Conservation (phyloP, 306 rosid genomes). For the Heteromeles arbutifolia region DNA sequence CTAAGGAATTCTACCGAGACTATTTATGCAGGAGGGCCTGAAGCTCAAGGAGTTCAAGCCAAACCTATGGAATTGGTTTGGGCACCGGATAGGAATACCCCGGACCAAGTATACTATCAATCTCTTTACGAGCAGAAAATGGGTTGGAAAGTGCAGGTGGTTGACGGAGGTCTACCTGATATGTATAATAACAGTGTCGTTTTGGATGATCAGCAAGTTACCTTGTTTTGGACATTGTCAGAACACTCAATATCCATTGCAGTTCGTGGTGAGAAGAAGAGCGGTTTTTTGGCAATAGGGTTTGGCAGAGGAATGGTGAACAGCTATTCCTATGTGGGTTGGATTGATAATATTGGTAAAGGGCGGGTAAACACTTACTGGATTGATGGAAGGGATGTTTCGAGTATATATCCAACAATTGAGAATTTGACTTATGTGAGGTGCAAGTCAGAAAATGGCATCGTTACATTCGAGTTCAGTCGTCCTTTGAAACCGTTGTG, state of each 20-base stretch:
- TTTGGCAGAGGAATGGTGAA: constrained; percentile 74
- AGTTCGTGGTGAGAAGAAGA: constrained; percentile 83
- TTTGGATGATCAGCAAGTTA: constrained; percentile 90
- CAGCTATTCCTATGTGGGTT: constrained; percentile 79
- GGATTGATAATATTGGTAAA: constrained; percentile 63
- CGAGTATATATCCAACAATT: constrained; percentile 45
- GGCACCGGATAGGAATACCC: constrained; percentile 83
- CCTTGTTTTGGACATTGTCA: constrained; percentile 78
- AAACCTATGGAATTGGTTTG: constrained; percentile 71
- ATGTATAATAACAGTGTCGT: constrained; percentile 87
- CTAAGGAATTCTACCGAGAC: constrained; percentile 64
- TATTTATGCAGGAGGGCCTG: constrained; percentile 79
- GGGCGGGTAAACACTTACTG: constrained; percentile 68
- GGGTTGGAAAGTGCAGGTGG: constrained; percentile 93
- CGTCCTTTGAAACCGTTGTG: constrained; percentile 80
- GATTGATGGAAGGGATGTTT: constrained; percentile 82
- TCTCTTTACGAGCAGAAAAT: constrained; percentile 69
- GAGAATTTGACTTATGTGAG: constrained; percentile 78
- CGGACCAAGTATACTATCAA: constrained; percentile 67
- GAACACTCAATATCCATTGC: constrained; percentile 67
- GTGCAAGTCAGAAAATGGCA: constrained; percentile 73
- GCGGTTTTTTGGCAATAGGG: constrained; percentile 90
- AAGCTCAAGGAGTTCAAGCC: constrained; percentile 77
- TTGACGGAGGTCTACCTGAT: constrained; percentile 89
- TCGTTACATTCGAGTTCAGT: constrained; percentile 77